Base-by-base conservation (phyloP, 2,329 filamentous ascomycete species). In the Neofusicoccum kwambonambiense region DNA sequence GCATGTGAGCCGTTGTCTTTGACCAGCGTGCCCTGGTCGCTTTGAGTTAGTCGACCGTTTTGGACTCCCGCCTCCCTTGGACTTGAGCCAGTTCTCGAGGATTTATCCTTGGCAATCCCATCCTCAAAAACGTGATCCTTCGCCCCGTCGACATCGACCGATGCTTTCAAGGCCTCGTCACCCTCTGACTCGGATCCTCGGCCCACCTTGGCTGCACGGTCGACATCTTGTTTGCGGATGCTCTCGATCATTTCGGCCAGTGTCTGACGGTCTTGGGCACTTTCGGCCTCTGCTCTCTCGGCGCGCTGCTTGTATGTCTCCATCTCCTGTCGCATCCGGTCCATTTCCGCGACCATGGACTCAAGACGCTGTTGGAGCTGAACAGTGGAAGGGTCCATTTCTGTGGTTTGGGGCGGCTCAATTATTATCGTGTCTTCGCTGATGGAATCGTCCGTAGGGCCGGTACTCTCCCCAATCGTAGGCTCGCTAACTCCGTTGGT, bases 161-260 rank as follows among this genome's bases (percentile, higher is more conserved):
- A 35, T 13, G 58, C 47, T 15, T 70, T 66, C 54, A 57, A 57
- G 27, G 67, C 57, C 37, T 51, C 54, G 35, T 71, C 67, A 62
- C 67, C 68, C 39, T 70, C 67, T 31, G 70, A 71, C 49, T 69
- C 70, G 27, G 73, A 73, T 66, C 75, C 72, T 62, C 65, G 68
- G 41, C 70, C 78, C 3, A 78, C 78, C n/a, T 77, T 80, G 37
- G 77, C 78, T 69, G 78, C 80, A 68, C 74, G 79, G 35, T 81
- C 83, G 69, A 86, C 86, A 70, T 88, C 87, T 70, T 93, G 88
- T 70, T 82, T 84, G 62, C 93, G 87, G 64, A 97, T 90, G 69
- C 90, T 89, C 70, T 91, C 83, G 12, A 97, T 89, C 92, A 98
- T 95, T 74, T 97, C 91, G 1, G 90, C 89, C 50, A 99, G 79